Evolutionary conservation across 441 rosid genomes (phyloP).

Genomic region (Isatis lusitanica): DNA sequence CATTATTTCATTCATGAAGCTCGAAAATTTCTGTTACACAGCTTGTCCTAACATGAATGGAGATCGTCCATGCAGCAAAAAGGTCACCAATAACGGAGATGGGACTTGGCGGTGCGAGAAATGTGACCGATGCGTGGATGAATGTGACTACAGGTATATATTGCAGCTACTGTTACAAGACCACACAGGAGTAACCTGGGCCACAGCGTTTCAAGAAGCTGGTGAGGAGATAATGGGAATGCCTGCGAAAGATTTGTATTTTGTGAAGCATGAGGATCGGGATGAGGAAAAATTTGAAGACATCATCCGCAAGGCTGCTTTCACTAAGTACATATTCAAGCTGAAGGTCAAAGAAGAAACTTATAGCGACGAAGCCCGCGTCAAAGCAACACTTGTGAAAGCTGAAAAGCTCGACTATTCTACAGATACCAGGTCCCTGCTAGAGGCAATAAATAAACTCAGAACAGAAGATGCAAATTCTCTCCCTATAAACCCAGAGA

Average conservation of each 20-base stretch:
- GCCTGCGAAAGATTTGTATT: slow-evolving; percentile 73
- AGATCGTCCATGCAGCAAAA: slow-evolving; percentile 81
- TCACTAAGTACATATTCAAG: slow-evolving; percentile 70
- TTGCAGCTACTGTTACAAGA: slow-evolving; percentile 91
- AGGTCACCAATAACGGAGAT: slow-evolving; percentile 87
- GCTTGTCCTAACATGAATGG: slow-evolving; percentile 83
- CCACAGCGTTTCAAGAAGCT: slow-evolving; percentile 83
- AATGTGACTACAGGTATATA: slow-evolving; percentile 82
- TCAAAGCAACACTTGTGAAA: slow-evolving; percentile 77
- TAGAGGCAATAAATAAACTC: slow-evolving; percentile 58
- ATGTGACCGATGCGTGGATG: slow-evolving; percentile 70
- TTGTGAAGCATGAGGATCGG: slow-evolving; percentile 55
- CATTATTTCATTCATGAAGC: slow-evolving; percentile 59
- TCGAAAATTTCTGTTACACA: slow-evolving; percentile 88
- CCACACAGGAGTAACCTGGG: slow-evolving; percentile 88
- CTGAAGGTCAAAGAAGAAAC: slow-evolving; percentile 92
- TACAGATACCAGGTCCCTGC: slow-evolving; percentile 60
- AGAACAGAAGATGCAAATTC: slow-evolving; percentile 43
- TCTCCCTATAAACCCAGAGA: slow-evolving; percentile 37
- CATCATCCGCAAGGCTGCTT: slow-evolving; percentile 61
- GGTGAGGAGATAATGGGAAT: slow-evolving; percentile 86
- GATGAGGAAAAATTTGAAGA: slow-evolving; percentile 72
- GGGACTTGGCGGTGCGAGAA: slow-evolving; percentile 88
- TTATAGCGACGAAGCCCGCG: slow-evolving; percentile 81
- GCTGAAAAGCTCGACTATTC: slow-evolving; percentile 66